Evolutionary conservation across 2,329 filamentous ascomycete genomes (phyloP).

Genomic region (Sporothrix mexicana): DNA sequence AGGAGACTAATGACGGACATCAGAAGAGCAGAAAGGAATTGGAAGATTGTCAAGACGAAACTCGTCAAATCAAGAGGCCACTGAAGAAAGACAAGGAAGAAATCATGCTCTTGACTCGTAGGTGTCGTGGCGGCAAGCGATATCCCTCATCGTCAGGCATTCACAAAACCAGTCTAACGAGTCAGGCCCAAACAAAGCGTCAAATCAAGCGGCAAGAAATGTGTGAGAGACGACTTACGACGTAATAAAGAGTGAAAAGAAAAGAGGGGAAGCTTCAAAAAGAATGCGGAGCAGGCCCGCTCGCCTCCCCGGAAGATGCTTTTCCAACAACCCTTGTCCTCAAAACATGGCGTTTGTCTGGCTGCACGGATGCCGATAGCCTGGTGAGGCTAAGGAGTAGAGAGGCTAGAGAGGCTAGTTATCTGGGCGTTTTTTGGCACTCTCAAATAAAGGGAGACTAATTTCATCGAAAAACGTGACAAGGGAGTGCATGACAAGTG

Average conservation of each 20-base stretch:
- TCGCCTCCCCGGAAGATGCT: slow-evolving; percentile 7
- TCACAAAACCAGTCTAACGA: no score
- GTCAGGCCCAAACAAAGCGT: not conserved
- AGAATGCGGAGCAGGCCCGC: not conserved
- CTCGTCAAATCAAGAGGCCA: no score
- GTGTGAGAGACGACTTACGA: not conserved
- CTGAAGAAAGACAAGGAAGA: no score
- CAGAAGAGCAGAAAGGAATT: no score
- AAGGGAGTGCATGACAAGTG: not conserved
- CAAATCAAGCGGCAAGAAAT: not conserved
- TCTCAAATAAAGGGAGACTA: no score
- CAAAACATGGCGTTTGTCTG: not conserved
- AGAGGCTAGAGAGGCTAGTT: not conserved
- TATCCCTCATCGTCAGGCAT: no score
- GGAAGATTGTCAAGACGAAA: no score
- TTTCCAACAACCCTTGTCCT: not conserved
- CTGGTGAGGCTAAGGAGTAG: not conserved
- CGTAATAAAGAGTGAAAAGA: not conserved
- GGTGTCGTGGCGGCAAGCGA: no score
- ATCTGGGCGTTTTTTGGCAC: no score
- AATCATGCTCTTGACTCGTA: not conserved
- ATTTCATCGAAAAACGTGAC: not conserved
- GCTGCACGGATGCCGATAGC: slow-evolving; percentile 2
- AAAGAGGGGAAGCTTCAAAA: not conserved
- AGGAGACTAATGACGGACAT: no score